A percentile compares a stretch with the other conserved stretches of the same genome.
phyloP scores from a whole-genome alignment of 768 basidiomycete genomes.

The Rhodosporidiobolus odoratus region DNA sequence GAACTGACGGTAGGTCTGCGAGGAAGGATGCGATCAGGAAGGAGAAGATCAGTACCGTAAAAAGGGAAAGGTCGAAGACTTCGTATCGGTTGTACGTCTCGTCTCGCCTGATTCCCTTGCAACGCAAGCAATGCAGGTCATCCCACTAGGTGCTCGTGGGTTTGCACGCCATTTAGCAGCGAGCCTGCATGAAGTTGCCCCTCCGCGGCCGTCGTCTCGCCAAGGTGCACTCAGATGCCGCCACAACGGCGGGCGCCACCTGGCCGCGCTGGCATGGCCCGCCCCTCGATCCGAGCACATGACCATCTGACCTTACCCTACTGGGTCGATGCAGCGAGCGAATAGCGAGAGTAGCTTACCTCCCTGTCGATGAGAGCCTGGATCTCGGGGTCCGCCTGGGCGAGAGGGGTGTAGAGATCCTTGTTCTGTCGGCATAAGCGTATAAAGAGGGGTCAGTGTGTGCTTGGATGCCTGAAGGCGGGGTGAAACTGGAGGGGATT shows the following conservation, averaged over 20 bases:
- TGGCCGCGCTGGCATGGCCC: too few relatives aligned
- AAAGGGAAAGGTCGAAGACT: background rate
- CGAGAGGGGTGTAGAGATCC: constrained; percentile 75
- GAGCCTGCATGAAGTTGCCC: too few relatives aligned
- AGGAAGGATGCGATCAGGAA: background rate
- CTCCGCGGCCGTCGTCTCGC: too few relatives aligned
- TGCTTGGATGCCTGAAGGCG: background rate
- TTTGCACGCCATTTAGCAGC: too few relatives aligned
- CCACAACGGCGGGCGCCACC: too few relatives aligned
- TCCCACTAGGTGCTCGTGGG: too few relatives aligned
- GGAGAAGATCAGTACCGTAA: background rate
- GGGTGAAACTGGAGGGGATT: background rate
- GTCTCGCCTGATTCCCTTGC: too few relatives aligned
- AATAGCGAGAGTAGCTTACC: constrained; percentile 16
- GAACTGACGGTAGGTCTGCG: constrained; percentile 94
- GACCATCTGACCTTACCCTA: background rate
- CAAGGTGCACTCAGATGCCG: too few relatives aligned
- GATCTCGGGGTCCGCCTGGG: constrained; percentile 88
- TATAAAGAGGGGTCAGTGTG: background rate
- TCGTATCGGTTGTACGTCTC: too few relatives aligned
- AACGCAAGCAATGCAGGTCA: too few relatives aligned
- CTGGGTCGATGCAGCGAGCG: background rate
- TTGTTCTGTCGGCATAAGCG: constrained; percentile 69
- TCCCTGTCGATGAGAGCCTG: constrained; percentile 84
- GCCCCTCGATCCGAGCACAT: too few relatives aligned